A percentile compares a stretch with the other conserved stretches of the same genome.
Evolutionary conservation across 2,329 filamentous ascomycete genomes (phyloP).

Genomic region (Hymenoscyphus fraxineus): DNA sequence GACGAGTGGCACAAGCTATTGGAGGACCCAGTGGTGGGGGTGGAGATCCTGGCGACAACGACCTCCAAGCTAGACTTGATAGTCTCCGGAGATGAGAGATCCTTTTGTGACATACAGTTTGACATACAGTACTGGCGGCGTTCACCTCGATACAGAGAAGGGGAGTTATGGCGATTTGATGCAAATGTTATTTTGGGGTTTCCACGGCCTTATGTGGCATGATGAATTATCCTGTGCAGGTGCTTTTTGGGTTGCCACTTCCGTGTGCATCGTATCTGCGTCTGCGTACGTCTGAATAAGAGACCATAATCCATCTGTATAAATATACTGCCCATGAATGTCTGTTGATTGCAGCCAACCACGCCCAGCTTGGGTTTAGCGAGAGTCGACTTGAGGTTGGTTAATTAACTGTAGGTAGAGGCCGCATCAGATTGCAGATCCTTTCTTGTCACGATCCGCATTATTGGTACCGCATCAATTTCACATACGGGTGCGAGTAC

Average conservation of each 20-base stretch:
- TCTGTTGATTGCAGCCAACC: too few species aligned
- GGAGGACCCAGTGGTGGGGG: slow-evolving; percentile 56
- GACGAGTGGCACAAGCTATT: slow-evolving; percentile 80
- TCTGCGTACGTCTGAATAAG: background rate
- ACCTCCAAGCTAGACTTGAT: slow-evolving; percentile 88
- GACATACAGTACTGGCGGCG: background rate
- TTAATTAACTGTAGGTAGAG: too few species aligned
- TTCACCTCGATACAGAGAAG: slow-evolving; percentile 12
- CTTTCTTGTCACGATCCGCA: too few species aligned
- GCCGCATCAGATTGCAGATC: too few species aligned
- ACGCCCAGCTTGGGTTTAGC: too few species aligned
- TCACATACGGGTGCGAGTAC: too few species aligned
- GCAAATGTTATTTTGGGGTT: slow-evolving; percentile 3
- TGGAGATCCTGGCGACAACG: slow-evolving; percentile 67
- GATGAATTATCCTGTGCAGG: background rate
- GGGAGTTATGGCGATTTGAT: slow-evolving; percentile 8
- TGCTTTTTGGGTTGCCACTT: slow-evolving; percentile 3
- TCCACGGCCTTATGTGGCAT: slow-evolving; percentile 1
- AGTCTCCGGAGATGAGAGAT: slow-evolving; percentile 52
- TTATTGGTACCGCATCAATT: too few species aligned
- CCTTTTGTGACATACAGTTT: background rate
- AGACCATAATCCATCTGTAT: too few species aligned
- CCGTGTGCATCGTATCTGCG: background rate
- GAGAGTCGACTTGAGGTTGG: too few species aligned
- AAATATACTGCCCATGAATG: too few species aligned